Evolutionary conservation across 2,329 filamentous ascomycete genomes (phyloP).

Genomic region (Claviceps digitariae): DNA sequence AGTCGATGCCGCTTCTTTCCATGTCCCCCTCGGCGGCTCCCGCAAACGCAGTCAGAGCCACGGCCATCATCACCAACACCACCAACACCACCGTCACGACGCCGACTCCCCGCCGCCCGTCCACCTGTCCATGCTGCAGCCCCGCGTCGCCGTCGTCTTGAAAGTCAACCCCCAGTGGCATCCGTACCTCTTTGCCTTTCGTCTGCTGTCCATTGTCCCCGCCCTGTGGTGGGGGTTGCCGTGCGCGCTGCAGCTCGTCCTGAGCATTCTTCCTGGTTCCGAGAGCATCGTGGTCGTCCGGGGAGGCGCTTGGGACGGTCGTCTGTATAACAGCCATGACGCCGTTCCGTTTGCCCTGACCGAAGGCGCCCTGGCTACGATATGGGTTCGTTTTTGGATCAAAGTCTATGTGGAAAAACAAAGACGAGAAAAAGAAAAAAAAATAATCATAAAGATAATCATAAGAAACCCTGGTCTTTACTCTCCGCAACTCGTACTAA

Average conservation of each 20-base stretch:
- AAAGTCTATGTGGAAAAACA: not conserved
- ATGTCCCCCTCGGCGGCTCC: not conserved
- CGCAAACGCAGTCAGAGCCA: conserved; percentile 2
- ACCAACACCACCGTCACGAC: not conserved
- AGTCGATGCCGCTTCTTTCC: not conserved
- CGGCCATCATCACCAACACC: not conserved
- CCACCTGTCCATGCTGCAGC: conserved; percentile 45
- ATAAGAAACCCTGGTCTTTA: too few relatives aligned
- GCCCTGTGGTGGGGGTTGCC: conserved; percentile 60
- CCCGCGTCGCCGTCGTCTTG: conserved; percentile 64
- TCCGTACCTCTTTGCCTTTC: conserved; percentile 56
- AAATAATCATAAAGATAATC: too few relatives aligned
- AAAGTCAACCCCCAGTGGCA: conserved; percentile 63
- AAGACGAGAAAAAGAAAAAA: too few relatives aligned
- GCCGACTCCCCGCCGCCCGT: conserved; percentile 6
- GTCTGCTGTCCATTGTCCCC: conserved; percentile 58
- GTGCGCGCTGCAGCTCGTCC: conserved; percentile 53
- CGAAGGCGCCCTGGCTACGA: conserved; percentile 57
- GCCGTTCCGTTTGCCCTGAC: conserved; percentile 34
- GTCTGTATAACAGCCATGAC: conserved; percentile 6
- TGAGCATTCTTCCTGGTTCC: conserved; percentile 39
- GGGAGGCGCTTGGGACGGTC: conserved; percentile 5
- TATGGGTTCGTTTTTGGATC: conserved; percentile 46
- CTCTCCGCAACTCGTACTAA: not conserved
- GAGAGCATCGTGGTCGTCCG: conserved; percentile 17